Conservation (phyloP, 306 rosid genomes). For the Bauhinia variegata region DNA sequence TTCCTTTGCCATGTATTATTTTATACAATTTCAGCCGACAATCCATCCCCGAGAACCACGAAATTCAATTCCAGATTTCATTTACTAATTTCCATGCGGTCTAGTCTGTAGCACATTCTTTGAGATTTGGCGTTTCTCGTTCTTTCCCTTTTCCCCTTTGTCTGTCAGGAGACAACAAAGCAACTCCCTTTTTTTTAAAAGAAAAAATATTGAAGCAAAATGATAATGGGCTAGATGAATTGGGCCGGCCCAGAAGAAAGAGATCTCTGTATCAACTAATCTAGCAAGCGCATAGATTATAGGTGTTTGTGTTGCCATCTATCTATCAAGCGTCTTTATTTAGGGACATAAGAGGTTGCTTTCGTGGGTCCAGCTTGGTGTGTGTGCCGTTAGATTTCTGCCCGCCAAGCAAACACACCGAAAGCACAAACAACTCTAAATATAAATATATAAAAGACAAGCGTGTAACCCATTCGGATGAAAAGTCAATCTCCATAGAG, state of each 20-base stretch:
- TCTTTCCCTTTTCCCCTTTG: no score
- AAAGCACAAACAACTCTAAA: conserved; percentile 50
- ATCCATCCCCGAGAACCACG: not conserved
- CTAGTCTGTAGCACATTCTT: conserved; percentile 29
- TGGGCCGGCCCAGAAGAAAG: no score
- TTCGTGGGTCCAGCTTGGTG: conserved; percentile 76
- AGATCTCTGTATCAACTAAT: not conserved
- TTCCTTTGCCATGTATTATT: not conserved
- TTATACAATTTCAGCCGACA: conserved; percentile 8
- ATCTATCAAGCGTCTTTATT: conserved; percentile 45
- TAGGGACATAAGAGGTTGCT: conserved; percentile 45
- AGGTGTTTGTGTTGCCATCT: conserved; percentile 3
- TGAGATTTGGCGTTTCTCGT: not conserved
- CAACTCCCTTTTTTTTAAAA: no score
- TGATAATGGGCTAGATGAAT: no score
- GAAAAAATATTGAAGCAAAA: no score
- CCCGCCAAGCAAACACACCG: conserved; percentile 86
- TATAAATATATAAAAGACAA: conserved; percentile 63
- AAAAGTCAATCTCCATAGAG: conserved; percentile 35
- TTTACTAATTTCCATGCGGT: conserved; percentile 21
- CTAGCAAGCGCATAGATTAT: no score
- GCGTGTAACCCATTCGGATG: conserved; percentile 71
- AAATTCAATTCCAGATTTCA: conserved; percentile 9
- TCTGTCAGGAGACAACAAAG: no score
- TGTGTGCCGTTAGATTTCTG: conserved; percentile 71